phyloP scores from a whole-genome alignment of 305 asterid genomes.

The Solanum hybrid region DNA sequence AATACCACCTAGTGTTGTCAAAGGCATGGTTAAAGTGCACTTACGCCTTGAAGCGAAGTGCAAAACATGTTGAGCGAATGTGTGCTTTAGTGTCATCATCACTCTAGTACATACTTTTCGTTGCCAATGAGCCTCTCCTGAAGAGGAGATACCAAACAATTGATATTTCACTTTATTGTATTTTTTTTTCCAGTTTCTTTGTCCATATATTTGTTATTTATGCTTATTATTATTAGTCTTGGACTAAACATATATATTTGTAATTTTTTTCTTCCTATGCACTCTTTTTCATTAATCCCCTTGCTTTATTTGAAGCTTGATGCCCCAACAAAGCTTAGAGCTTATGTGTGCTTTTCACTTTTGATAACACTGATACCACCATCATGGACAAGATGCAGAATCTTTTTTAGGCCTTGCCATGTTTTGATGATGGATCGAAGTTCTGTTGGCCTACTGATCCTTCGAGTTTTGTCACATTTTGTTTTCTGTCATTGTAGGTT shows the following conservation, averaged over 20 bases:
- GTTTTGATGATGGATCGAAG: neutral
- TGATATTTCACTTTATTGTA: neutral
- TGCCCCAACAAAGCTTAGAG: neutral
- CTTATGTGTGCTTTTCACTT: neutral
- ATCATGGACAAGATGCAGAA: neutral
- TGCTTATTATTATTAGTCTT: neutral
- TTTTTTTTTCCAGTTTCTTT: neutral
- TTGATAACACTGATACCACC: neutral
- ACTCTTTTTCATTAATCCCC: neutral
- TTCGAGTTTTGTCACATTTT: conserved; percentile 1
- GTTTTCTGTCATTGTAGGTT: conserved; percentile 42
- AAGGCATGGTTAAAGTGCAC: neutral
- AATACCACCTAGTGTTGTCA: neutral
- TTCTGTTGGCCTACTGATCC: neutral
- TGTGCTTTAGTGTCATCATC: neutral
- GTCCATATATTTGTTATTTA: neutral
- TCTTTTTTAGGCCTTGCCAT: neutral
- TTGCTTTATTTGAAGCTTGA: neutral
- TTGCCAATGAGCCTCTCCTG: neutral
- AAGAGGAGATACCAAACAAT: neutral
- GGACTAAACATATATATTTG: neutral
- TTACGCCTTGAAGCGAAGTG: neutral
- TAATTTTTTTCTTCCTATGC: neutral
- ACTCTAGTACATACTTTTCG: neutral
- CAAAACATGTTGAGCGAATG: neutral